phyloP scores from a whole-genome alignment of 2,329 filamentous ascomycete species.

The Fonsecaea erecta region DNA sequence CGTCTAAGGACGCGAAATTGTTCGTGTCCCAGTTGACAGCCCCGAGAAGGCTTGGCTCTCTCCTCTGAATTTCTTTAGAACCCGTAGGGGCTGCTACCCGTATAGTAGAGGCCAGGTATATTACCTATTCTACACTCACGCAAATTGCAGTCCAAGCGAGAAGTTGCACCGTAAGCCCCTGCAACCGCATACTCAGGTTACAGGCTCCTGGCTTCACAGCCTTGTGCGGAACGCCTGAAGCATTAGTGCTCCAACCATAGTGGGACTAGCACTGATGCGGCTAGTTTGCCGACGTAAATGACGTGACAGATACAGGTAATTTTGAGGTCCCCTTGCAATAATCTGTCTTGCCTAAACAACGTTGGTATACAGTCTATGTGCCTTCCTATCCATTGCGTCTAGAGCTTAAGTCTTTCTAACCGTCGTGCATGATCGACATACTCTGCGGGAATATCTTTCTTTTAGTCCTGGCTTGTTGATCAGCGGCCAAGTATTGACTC shows the following conservation, averaged over 20 bases:
- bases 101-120: too few relatives aligned
- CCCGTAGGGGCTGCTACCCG: too few relatives aligned
- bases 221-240: background rate
- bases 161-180: too few relatives aligned
- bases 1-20: too few relatives aligned
- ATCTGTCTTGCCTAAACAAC: background rate
- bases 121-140: too few relatives aligned
- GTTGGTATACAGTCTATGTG: background rate
- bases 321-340: background rate
- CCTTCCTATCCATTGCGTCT: background rate
- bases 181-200: too few relatives aligned
- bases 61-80: too few relatives aligned
- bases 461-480: background rate
- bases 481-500: background rate
- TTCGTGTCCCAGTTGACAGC: too few relatives aligned
- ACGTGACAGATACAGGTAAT: background rate
- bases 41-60: too few relatives aligned
- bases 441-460: background rate
- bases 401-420: background rate
- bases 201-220: background rate
- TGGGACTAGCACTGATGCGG: background rate
- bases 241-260: background rate
- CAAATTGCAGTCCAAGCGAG: too few relatives aligned
- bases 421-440: background rate
- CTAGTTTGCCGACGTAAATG: background rate